Conservation (phyloP, 2,329 filamentous ascomycete species). For the Calonectria fujianensis region DNA sequence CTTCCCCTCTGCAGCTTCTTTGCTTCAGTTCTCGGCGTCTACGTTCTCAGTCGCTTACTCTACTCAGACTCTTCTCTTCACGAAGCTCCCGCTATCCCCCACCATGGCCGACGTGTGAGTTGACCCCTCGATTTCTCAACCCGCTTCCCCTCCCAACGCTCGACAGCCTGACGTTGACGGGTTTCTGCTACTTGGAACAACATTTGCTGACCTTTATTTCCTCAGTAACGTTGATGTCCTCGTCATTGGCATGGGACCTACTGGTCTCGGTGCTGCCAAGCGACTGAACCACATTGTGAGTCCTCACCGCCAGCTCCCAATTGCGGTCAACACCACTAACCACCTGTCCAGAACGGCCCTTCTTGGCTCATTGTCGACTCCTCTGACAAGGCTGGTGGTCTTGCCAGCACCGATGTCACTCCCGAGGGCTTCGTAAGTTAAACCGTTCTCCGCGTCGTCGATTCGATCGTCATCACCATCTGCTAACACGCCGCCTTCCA, state of each 20-base stretch:
- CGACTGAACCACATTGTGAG: slow-evolving; percentile 96
- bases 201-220: slow-evolving; percentile 45
- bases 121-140: slow-evolving; percentile 36
- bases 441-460: slow-evolving; percentile 38
- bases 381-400: slow-evolving; percentile 93
- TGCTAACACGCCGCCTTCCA: slow-evolving; percentile 62
- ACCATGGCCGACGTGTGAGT: slow-evolving; percentile 65
- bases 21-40: slow-evolving; percentile 47
- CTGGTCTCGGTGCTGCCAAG: slow-evolving; percentile 98
- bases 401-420: slow-evolving; percentile 95
- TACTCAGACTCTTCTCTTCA: slow-evolving; percentile 37
- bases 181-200: neutral
- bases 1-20: slow-evolving; percentile 44
- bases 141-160: neutral
- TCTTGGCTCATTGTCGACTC: slow-evolving; percentile 98
- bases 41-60: slow-evolving; percentile 43
- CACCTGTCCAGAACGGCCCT: slow-evolving; percentile 81
- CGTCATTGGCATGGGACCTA: slow-evolving; percentile 97
- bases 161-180: slow-evolving; percentile 14
- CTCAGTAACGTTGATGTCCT: slow-evolving; percentile 94
- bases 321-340: slow-evolving; percentile 53
- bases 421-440: slow-evolving; percentile 95
- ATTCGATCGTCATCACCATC: slow-evolving; percentile 29
- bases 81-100: slow-evolving; percentile 53
- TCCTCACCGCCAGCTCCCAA: slow-evolving; percentile 59